A percentile compares a stretch with the other conserved stretches of the same genome.
phyloP scores from a whole-genome alignment of 2,329 filamentous ascomycete species.

The Penicillium sp. region DNA sequence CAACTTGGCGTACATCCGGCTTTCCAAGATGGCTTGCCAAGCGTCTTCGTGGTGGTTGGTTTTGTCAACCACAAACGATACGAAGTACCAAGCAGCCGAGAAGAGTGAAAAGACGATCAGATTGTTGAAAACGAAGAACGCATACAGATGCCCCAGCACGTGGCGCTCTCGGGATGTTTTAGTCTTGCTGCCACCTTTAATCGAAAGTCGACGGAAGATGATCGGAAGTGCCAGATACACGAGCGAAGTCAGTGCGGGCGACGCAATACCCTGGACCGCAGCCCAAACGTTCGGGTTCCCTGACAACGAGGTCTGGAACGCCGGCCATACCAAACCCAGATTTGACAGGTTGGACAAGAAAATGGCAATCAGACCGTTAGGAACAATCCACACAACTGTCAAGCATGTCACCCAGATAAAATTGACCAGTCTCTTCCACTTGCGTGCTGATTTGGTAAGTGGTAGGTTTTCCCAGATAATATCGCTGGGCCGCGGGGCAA shows the following conservation, averaged over 20 bases:
- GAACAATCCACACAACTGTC: slow-evolving; percentile 81
- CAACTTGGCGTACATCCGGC: slow-evolving; percentile 60
- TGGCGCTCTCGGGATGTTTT: slow-evolving; percentile 92
- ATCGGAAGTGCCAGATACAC: slow-evolving; percentile 86
- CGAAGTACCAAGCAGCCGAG: slow-evolving; percentile 73
- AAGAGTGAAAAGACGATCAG: slow-evolving; percentile 91
- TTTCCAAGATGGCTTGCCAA: slow-evolving; percentile 66
- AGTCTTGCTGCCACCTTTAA: slow-evolving; percentile 79
- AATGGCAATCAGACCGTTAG: slow-evolving; percentile 91
- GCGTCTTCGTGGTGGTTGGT: slow-evolving; percentile 58
- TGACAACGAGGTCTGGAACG: slow-evolving; percentile 65
- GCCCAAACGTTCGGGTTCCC: slow-evolving; percentile 70
- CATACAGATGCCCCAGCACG: slow-evolving; percentile 84
- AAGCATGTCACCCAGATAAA: slow-evolving; percentile 78
- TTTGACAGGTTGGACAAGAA: slow-evolving; percentile 86
- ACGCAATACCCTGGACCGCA: slow-evolving; percentile 84
- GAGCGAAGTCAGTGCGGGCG: slow-evolving; percentile 81
- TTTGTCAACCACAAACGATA: slow-evolving; percentile 61
- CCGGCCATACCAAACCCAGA: slow-evolving; percentile 73
- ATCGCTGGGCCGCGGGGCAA: slow-evolving; percentile 85
- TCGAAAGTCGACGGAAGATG: slow-evolving; percentile 83
- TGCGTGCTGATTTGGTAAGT: slow-evolving; percentile 64
- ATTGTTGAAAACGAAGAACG: slow-evolving; percentile 98
- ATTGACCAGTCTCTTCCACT: slow-evolving; percentile 72
- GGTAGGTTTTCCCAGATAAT: slow-evolving; percentile 95